Evolutionary conservation across 176 grass and related monocot genomes (phyloP).

Genomic region (Secale cereale): DNA sequence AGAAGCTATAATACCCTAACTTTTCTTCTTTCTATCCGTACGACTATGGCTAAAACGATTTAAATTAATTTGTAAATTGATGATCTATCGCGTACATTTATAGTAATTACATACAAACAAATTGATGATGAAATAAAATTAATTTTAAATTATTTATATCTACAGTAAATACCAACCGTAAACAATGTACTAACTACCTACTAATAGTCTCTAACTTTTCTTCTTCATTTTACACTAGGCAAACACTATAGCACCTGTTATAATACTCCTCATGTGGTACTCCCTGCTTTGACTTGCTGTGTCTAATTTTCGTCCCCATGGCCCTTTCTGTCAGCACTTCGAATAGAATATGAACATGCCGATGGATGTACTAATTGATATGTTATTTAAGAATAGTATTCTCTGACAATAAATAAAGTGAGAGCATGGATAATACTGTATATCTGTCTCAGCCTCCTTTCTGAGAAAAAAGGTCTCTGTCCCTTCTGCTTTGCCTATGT

Average conservation of each 20-base stretch:
- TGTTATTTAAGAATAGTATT: not conserved
- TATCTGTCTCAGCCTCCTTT: not conserved
- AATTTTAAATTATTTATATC: too few relatives aligned
- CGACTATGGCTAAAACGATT: too few relatives aligned
- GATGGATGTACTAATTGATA: not conserved
- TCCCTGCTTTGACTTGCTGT: conserved; percentile 29
- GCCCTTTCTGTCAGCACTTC: not conserved
- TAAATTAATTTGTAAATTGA: too few relatives aligned
- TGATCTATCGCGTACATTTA: too few relatives aligned
- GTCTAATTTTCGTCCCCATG: conserved; percentile 1
- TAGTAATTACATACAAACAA: too few relatives aligned
- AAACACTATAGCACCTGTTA: not conserved
- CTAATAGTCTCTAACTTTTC: too few relatives aligned
- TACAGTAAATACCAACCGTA: too few relatives aligned
- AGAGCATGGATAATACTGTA: not conserved
- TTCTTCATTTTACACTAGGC: too few relatives aligned
- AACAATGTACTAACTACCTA: too few relatives aligned
- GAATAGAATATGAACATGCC: not conserved
- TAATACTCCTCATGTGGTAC: conserved; percentile 23
- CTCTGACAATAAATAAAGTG: not conserved
- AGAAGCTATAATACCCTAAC: too few relatives aligned
- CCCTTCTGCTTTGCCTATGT: conserved; percentile 7
- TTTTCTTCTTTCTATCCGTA: too few relatives aligned
- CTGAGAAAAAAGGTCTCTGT: not conserved
- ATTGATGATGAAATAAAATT: too few relatives aligned